Evolutionary conservation across 2,329 filamentous ascomycete genomes (phyloP), one percentile per base, ranked within the genome.

Genomic region (Thelonectria discophora): DNA sequence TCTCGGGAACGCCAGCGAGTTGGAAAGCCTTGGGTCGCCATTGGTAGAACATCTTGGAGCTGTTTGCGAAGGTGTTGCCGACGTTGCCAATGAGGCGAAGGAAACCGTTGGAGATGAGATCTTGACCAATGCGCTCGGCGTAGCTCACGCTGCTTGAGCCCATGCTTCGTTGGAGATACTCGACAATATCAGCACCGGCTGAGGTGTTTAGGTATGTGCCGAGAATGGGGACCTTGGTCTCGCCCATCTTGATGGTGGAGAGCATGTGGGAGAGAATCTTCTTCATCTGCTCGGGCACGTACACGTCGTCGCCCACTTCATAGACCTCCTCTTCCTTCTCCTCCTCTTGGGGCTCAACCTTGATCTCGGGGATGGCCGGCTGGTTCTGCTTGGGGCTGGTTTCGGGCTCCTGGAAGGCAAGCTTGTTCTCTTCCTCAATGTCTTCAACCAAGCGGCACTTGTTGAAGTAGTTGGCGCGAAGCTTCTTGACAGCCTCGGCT

Each of bases 401-500:
- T 71, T 90, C 86, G 2, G 93, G 93, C 67, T 94, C 93, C 77
- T 97, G 93, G 79, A 99, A 99, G 40, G 94, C 95, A 57, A 99
- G 86, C 79, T 99, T 98, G 77, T 97, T 97, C 82, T 99, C 96
- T 79, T 99, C 95, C 76, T 99, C 95, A 63, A 98, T 81, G 75
- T 99, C 95, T 76, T 99, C 96, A 7, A 98, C 90, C 64, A 97
- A 82, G 51, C 96, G 90, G 76, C 95, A 99, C 80, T 98, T 99
- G 83, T 98, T 99, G 85, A 98, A 98, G 80, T 99, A 99, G 71
- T 92, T 91, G 77, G 92, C 97, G 66, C 95, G 89, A 70, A 97
- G 86, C 80, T 98, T 98, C 84, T 93, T 93, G 64, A 97, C 93
- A 18, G 86, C 78, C 65, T 99, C 95, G 60, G 91, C 90, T 78